A percentile compares a stretch with the other conserved stretches of the same genome.
These are phyloP conservation scores for Verticillium nubilum DNA, from an alignment of 2,329 filamentous ascomycete species.

Conservation along the genomic window DNA sequence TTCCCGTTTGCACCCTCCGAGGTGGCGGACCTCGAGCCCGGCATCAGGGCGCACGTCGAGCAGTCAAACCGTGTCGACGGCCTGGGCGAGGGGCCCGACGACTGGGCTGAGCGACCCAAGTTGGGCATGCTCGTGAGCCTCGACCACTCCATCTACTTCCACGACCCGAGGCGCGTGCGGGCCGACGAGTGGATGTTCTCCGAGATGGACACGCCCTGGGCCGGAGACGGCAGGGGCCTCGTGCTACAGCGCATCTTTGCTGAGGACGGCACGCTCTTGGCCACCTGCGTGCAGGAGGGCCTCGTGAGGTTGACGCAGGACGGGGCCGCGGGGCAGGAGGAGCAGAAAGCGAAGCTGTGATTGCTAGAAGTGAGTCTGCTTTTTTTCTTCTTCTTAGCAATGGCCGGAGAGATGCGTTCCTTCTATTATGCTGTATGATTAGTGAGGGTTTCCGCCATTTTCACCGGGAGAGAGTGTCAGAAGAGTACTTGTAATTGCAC, in stretches of 20 bases:
- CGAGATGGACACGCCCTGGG: conserved; percentile 78
- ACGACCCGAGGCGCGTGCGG: conserved; percentile 51
- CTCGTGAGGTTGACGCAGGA: conserved; percentile 43
- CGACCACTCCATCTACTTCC: conserved; percentile 69
- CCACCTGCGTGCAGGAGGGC: conserved; percentile 74
- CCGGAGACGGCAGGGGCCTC: conserved; percentile 69
- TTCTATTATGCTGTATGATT: too few relatives aligned
- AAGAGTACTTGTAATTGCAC: too few relatives aligned
- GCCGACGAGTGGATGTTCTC: conserved; percentile 74
- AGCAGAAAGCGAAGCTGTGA: conserved; percentile 27
- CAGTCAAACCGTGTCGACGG: conserved; percentile 37
- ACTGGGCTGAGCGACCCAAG: conserved; percentile 45
- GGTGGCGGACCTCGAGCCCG: conserved; percentile 43
- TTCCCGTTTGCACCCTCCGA: conserved; percentile 53
- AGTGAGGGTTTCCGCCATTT: too few relatives aligned
- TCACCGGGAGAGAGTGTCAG: too few relatives aligned
- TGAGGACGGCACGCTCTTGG: conserved; percentile 65
- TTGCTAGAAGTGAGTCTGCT: too few relatives aligned
- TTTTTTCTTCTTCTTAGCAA: too few relatives aligned
- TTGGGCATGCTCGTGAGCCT: conserved; percentile 83
- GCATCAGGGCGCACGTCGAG: conserved; percentile 28
- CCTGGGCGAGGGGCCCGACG: conserved; percentile 35
- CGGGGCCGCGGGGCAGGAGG: conserved; percentile 19
- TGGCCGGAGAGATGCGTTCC: too few relatives aligned
- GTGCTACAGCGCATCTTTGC: conserved; percentile 72